Conservation (phyloP, 75 land plant species). For the Pseudotsuga menziesii region DNA sequence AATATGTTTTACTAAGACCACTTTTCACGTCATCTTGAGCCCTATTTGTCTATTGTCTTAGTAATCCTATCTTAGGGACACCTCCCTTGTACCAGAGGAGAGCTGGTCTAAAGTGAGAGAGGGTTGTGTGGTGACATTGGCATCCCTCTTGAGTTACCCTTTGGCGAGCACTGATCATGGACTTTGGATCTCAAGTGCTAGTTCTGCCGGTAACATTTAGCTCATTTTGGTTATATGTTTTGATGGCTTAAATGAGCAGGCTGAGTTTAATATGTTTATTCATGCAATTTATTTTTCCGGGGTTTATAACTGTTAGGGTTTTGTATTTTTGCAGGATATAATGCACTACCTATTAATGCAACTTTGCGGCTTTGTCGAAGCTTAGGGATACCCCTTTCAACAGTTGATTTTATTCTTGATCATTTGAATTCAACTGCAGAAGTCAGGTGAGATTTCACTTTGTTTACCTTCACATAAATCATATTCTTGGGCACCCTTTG, state of each 20-base stretch:
- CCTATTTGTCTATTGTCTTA: no score
- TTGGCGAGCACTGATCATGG: no score
- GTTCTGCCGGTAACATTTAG: not conserved
- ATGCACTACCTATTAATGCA: not conserved
- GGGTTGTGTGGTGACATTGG: no score
- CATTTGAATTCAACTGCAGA: not conserved
- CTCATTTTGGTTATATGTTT: not conserved
- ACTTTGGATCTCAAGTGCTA: not conserved
- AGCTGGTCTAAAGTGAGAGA: no score
- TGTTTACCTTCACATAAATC: no score
- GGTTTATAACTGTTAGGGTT: not conserved
- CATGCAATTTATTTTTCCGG: not conserved
- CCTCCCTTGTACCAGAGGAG: no score
- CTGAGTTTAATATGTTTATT: not conserved
- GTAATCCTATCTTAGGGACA: no score
- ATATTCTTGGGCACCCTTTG: no score
- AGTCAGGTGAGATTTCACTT: not conserved
- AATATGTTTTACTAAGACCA: no score
- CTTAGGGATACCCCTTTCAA: not conserved
- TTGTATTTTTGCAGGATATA: not conserved
- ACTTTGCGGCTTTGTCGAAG: not conserved
- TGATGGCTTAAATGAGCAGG: not conserved
- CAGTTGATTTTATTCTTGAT: not conserved
- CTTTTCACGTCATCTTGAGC: no score
- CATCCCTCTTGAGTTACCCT: no score